These are phyloP conservation scores for Clarireedia paspali DNA, from an alignment of 2,329 filamentous ascomycete species.

Conservation along the genomic window DNA sequence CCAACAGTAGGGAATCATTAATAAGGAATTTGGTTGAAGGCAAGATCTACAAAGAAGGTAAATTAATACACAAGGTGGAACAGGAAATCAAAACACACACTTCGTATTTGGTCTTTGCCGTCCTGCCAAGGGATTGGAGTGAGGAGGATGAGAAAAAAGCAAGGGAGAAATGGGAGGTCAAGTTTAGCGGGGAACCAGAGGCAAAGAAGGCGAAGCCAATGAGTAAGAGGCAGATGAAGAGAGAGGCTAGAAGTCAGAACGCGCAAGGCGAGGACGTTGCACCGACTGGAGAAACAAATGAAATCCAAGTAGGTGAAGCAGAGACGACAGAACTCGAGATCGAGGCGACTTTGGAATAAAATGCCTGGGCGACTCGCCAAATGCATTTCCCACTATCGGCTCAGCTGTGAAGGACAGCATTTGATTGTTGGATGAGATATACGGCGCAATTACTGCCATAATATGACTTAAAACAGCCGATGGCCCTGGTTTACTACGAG, in stretches of 20 bases:
- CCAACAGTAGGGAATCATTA: conserved; percentile 28
- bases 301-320: no score
- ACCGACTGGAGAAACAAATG: no score
- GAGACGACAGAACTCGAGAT: no score
- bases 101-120: conserved; percentile 90
- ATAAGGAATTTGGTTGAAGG: conserved; percentile 29
- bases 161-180: conserved; percentile 45
- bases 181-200: conserved; percentile 15
- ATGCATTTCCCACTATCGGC: no score
- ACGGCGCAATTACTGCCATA: no score
- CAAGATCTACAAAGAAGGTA: conserved; percentile 67
- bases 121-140: conserved; percentile 80
- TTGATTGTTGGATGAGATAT: no score
- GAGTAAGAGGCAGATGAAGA: conserved; percentile 24
- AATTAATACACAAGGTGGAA: conserved; percentile 73
- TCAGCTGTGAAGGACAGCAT: no score
- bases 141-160: conserved; percentile 70
- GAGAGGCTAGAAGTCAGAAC: conserved; percentile 12
- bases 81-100: conserved; percentile 91
- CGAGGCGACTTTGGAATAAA: no score
- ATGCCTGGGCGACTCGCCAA: no score
- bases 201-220: conserved; percentile 11
- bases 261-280: no score
- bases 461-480: no score
- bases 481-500: no score